phyloP scores from a whole-genome alignment of 768 basidiomycete genomes.

The Collybiopsis luxurians region DNA sequence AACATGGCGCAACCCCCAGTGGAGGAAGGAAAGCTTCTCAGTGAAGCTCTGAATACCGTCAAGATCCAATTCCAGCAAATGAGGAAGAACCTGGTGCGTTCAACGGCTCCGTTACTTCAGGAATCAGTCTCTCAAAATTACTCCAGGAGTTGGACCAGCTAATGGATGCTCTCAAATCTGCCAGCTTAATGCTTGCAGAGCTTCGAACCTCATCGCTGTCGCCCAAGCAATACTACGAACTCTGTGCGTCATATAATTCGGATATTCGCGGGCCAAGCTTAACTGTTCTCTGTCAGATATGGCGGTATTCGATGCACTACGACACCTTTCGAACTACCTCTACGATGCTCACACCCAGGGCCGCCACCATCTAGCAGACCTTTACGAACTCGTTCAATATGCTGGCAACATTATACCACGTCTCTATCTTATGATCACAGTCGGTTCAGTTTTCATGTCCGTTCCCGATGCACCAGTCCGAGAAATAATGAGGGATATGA shows the following conservation, averaged over 20 bases:
- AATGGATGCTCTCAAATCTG: conserved; percentile 98
- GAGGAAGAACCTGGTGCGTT: conserved; percentile 84
- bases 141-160: conserved; percentile 88
- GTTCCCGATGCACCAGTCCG: conserved; percentile 95
- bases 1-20: conserved; percentile 43
- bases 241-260: conserved; percentile 56
- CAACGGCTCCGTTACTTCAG: conserved; percentile 7
- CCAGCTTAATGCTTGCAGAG: conserved; percentile 96
- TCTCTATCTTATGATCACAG: conserved; percentile 98
- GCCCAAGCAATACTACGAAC: conserved; percentile 98
- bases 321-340: conserved; percentile 94
- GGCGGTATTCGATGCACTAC: conserved; percentile 96
- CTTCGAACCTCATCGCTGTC: conserved; percentile 90
- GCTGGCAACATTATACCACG: conserved; percentile 95
- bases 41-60: conserved; percentile 81
- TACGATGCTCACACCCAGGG: conserved; percentile 92
- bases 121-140: neutral
- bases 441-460: conserved; percentile 99
- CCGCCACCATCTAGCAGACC: conserved; percentile 94
- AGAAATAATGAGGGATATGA: conserved; percentile 99
- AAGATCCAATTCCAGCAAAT: conserved; percentile 93
- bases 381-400: conserved; percentile 99
- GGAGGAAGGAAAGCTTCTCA: conserved; percentile 83
- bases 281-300: conserved; percentile 61
- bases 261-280: neutral